Percentiles rank a stretch among this genome's conserved stretches.
Conservation (phyloP, 2,329 filamentous ascomycete species). For the Fusarium redolens region DNA sequence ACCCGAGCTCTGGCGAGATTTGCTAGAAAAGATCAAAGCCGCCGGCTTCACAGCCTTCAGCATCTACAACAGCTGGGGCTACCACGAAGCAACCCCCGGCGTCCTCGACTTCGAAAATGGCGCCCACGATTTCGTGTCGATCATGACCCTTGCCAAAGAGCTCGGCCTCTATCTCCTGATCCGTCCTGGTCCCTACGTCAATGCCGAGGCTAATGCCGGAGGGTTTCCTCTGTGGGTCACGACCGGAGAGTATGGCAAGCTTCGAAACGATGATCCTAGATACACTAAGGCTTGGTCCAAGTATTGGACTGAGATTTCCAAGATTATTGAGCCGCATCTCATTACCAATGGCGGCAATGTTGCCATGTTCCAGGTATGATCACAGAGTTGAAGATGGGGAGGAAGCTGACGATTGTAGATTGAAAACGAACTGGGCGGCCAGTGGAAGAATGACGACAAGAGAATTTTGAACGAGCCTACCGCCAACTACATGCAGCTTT, state of each 20-base stretch:
- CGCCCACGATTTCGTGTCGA: conserved; percentile 60
- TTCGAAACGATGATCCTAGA: conserved; percentile 63
- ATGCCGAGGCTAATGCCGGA: conserved; percentile 71
- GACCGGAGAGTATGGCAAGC: conserved; percentile 66
- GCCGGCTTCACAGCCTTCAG: conserved; percentile 58
- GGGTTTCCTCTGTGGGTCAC: conserved; percentile 72
- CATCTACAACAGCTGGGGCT: conserved; percentile 57
- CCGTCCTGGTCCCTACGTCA: conserved; percentile 71
- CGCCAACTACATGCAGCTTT: conserved; percentile 67
- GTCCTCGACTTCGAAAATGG: conserved; percentile 45
- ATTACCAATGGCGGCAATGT: conserved; percentile 69
- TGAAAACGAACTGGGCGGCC: conserved; percentile 65
- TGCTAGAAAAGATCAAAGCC: conserved; percentile 57
- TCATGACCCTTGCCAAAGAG: conserved; percentile 60
- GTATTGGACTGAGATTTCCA: conserved; percentile 62
- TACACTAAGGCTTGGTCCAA: conserved; percentile 66
- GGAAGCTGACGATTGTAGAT: conserved; percentile 46
- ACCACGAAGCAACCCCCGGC: conserved; percentile 51
- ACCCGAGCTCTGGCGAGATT: conserved; percentile 54
- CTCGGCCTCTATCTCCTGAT: conserved; percentile 57
- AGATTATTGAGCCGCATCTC: conserved; percentile 63
- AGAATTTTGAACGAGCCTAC: conserved; percentile 61
- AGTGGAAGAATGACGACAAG: conserved; percentile 55
- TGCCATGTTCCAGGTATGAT: conserved; percentile 57
- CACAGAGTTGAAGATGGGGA: rapidly evolving